Base-by-base conservation (phyloP, 306 rosid genomes). In the Cucumis cinereus region DNA sequence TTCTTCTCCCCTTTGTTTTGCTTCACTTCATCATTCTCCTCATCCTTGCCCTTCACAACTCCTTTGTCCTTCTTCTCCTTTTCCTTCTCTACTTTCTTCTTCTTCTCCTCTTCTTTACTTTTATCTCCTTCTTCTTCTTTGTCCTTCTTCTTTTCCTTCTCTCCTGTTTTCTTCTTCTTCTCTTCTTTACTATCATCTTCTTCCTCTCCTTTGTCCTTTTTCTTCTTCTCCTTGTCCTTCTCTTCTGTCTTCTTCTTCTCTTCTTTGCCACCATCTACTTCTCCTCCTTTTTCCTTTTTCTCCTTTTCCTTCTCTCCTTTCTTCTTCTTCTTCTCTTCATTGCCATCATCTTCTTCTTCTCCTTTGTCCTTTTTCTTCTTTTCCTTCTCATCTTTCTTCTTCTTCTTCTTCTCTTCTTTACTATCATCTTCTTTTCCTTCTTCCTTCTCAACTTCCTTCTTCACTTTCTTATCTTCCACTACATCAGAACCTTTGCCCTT, bases 61-160 rank as follows among this genome's bases (percentile, higher is more conserved):
- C 19, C 54, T 49, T 73, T 15, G 5, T 49, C 54, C 55, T 16
- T 50, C 1, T 50, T 50, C 8, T 16, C 6, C n/a, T 50, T 16
- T 4, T 50, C 58, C 50, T 56, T 60, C 73, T 40, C 64, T 59
- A 47, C 74, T 45, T 74, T 47, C 28, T 54, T 56, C 50, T 7
- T 54, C 57, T 50, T 50, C 55, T 50, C 2, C 16, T 50, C 55
- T 50, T 74, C 81, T 16, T 81, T 47, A 14, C 67, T 10, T 15
- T 16, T n/a, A 50, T 50, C 4, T 19, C 73, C 24, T 22, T 73
- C 24, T 7, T 40, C 67, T n/a, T n/a, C 12, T 13, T 60, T 66
- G 80, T 77, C 59, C 58, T 85, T 89, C 50, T 79, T 77, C 33
- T 77, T 76, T 69, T 77, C 74, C 10, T 53, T 53, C 23, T 53